These are phyloP conservation scores for Acanthochlamys bracteata DNA, from an alignment of 106 monocot species.

Conservation along the genomic window DNA sequence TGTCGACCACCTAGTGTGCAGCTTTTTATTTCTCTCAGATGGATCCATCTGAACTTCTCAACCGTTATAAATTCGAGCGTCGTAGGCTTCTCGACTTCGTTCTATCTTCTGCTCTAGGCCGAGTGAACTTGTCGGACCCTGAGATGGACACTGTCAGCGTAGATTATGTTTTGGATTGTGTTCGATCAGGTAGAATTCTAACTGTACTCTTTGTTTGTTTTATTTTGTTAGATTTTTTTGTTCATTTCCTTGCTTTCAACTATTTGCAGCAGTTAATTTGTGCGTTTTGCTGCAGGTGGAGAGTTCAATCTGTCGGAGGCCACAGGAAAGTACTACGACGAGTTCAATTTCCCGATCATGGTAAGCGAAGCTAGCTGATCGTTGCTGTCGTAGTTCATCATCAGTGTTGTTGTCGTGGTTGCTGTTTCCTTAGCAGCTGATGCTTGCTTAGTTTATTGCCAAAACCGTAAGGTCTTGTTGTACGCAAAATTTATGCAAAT, in stretches of 20 bases:
- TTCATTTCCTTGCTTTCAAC: neutral
- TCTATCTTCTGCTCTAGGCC: conserved; percentile 25
- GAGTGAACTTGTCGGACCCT: conserved; percentile 27
- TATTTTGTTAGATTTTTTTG: neutral
- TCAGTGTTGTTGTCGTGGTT: neutral
- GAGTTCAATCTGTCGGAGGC: conserved; percentile 51
- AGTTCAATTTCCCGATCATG: conserved; percentile 42
- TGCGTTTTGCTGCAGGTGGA: conserved; percentile 26
- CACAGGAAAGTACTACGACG: conserved; percentile 30
- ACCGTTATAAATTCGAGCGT: conserved; percentile 50
- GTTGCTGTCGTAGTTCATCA: neutral
- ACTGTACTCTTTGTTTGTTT: neutral
- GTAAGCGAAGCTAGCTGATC: conserved; percentile 13
- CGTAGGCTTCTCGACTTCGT: conserved; percentile 57
- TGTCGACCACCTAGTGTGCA: neutral
- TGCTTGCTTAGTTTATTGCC: neutral
- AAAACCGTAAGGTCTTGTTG: no score
- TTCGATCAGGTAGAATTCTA: conserved; percentile 30
- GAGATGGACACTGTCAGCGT: conserved; percentile 56
- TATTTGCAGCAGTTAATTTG: neutral
- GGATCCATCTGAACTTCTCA: conserved; percentile 31
- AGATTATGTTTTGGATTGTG: conserved; percentile 57
- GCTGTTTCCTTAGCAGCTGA: neutral
- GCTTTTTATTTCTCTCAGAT: conserved; percentile 8
- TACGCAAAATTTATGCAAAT: no score